Percentiles rank a stretch among this genome's conserved stretches.
Evolutionary conservation across 140 eudicot genomes (phyloP).

Genomic region (Ambrosia hybrid): DNA sequence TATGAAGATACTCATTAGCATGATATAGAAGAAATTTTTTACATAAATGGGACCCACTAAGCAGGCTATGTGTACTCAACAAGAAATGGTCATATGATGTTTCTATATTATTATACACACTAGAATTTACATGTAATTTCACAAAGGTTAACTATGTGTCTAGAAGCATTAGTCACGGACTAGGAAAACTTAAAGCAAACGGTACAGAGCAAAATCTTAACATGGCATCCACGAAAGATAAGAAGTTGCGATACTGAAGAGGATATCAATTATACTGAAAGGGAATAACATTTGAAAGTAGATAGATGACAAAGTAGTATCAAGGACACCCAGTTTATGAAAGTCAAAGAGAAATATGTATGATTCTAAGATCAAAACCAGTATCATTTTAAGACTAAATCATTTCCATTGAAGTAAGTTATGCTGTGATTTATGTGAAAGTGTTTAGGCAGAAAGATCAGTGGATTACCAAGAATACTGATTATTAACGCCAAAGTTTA

Average conservation of each 20-base stretch:
- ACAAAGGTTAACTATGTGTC: background rate
- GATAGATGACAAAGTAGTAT: background rate
- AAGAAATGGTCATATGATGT: constrained; percentile 1
- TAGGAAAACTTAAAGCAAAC: background rate
- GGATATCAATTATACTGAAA: background rate
- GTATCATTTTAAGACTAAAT: background rate
- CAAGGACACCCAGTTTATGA: background rate
- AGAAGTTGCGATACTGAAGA: background rate
- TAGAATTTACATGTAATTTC: background rate
- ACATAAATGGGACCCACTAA: constrained; percentile 1
- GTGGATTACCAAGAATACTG: background rate
- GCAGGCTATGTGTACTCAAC: constrained; percentile 1
- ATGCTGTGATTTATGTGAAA: background rate
- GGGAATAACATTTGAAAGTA: background rate
- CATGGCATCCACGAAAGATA: no score
- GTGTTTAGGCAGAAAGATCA: background rate
- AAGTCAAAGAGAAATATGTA: background rate
- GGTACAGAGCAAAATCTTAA: background rate
- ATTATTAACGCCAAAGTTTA: no score
- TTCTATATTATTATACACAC: background rate
- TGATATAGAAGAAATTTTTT: background rate
- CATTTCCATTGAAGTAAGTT: background rate
- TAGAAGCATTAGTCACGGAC: background rate
- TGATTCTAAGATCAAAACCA: background rate
- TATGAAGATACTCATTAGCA: background rate